These are phyloP conservation scores for Lachnellula occidentalis DNA, from an alignment of 2,329 filamentous ascomycete genomes.

Conservation along the genomic window DNA sequence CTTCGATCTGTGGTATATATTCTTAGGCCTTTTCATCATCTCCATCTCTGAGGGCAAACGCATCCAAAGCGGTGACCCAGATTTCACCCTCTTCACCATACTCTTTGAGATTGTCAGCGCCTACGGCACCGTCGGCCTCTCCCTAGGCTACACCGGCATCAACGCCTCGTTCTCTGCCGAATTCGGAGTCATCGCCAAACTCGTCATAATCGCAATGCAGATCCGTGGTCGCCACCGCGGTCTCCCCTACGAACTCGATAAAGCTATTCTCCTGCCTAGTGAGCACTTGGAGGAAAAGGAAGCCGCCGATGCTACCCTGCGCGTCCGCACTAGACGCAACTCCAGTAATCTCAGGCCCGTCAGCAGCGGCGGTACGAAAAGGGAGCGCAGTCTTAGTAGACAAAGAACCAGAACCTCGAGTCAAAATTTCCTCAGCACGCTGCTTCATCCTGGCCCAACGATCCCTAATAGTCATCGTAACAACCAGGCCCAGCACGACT, in stretches of 20 bases:
- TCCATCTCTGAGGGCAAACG: constrained; percentile 76
- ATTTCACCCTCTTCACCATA: constrained; percentile 63
- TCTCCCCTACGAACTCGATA: constrained; percentile 62
- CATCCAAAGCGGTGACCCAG: constrained; percentile 51
- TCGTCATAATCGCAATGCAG: constrained; percentile 64
- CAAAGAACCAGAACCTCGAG: constrained; percentile 2
- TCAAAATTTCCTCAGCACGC: constrained; percentile 24
- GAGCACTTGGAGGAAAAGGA: constrained; percentile 60
- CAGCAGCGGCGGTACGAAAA: constrained; percentile 12
- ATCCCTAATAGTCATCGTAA: constrained; percentile 26
- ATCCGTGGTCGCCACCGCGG: constrained; percentile 65
- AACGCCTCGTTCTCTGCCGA: constrained; percentile 79
- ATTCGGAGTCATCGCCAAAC: constrained; percentile 61
- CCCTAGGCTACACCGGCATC: constrained; percentile 69
- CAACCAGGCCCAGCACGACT: no score
- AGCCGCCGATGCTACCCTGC: constrained; percentile 36
- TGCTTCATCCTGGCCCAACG: constrained; percentile 30
- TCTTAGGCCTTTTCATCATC: constrained; percentile 88
- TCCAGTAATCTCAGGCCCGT: constrained; percentile 9
- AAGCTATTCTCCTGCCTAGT: constrained; percentile 62
- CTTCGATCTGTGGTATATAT: constrained; percentile 97
- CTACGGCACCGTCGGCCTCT: constrained; percentile 91
- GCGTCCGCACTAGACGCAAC: constrained; percentile 10
- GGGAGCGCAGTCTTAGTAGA: constrained; percentile 9
- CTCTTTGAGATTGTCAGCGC: constrained; percentile 86